Base-by-base conservation (phyloP, 257 asterid genomes). In the Capsicum chinense region DNA sequence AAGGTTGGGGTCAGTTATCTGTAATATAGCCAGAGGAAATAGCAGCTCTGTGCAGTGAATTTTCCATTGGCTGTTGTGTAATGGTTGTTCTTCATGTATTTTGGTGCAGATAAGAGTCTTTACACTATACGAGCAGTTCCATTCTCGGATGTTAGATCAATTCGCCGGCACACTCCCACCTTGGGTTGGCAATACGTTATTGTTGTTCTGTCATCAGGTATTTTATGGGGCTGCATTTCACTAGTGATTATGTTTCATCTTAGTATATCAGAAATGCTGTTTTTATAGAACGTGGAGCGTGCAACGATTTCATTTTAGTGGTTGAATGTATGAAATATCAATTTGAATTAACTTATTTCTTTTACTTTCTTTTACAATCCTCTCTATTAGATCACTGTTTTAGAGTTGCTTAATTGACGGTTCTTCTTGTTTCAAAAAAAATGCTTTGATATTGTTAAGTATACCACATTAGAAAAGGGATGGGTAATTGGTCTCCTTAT, bases 111-210 rank as follows among this genome's bases (percentile, higher is more conserved):
- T 88, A 97, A 89, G 88, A 92, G 86, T 89, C 98, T 95, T 60
- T 97, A 95, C 85, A 93, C 98, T 64, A 93, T 93, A 82, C 91
- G 91, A 89, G 97, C 96, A 35, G 94, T 97, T 82, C 92, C 98
- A 39, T 93, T 97, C 88, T 83, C 98, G 3, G 97, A 92, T 54
- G 87, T 97, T 57, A 95, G 95, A 70, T 95, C 99, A 62, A 93
- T 97, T 79, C 95, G 97, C 62, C 91, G 98, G 88, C 97, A 95
- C 88, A 95, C 92, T 76, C 98, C 98, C 50, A 87, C 98, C 26
- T 90, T 93, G 71, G 98, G 98, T 81, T 97, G 98, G 99, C 98
- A 93, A 84, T 97, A 92, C 83, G 88, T 97, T 80, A 97, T 97
- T 87, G 93, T 97, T 76, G 99, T 97, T 87, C 84, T 91, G 88